Evolutionary conservation across 352 stramenopile species (phyloP).

Genomic region (Globisporangium camurandrum): DNA sequence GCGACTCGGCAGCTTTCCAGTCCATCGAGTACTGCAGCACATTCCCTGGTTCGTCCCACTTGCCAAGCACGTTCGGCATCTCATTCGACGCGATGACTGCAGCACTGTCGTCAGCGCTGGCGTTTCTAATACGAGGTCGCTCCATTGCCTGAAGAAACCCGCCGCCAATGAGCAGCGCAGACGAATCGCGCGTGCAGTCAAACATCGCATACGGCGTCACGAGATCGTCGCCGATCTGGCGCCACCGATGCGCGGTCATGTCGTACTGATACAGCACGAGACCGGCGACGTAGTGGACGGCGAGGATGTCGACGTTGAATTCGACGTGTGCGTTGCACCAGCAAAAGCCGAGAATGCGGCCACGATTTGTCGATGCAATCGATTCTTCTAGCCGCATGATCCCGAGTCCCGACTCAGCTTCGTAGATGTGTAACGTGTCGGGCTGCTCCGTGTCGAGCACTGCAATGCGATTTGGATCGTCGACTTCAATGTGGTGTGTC

Average conservation of each 20-base stretch:
- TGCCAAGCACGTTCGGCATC: conserved; percentile 68
- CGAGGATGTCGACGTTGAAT: conserved; percentile 77
- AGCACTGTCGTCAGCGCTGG: neutral
- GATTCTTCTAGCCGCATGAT: conserved; percentile 68
- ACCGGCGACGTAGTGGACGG: conserved; percentile 55
- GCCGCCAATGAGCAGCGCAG: conserved; percentile 63
- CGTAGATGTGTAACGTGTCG: conserved; percentile 56
- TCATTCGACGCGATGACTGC: conserved; percentile 39
- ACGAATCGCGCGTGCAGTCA: conserved; percentile 78
- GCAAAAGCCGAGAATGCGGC: conserved; percentile 57
- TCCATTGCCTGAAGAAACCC: conserved; percentile 19
- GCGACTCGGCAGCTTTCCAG: conserved; percentile 60
- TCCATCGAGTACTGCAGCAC: conserved; percentile 68
- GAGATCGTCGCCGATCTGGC: conserved; percentile 56
- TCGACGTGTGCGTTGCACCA: conserved; percentile 80
- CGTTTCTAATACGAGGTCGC: conserved; percentile 5
- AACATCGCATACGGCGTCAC: conserved; percentile 48
- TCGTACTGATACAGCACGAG: conserved; percentile 82
- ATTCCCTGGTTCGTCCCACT: conserved; percentile 74
- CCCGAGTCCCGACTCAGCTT: conserved; percentile 73
- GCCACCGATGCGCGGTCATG: conserved; percentile 44
- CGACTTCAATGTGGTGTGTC: conserved; percentile 72
- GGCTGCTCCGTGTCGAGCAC: conserved; percentile 44
- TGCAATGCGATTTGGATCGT: conserved; percentile 77
- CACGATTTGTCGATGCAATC: conserved; percentile 45